phyloP scores from a whole-genome alignment of 2,329 filamentous ascomycete species.

The Botrytis paeoniae region DNA sequence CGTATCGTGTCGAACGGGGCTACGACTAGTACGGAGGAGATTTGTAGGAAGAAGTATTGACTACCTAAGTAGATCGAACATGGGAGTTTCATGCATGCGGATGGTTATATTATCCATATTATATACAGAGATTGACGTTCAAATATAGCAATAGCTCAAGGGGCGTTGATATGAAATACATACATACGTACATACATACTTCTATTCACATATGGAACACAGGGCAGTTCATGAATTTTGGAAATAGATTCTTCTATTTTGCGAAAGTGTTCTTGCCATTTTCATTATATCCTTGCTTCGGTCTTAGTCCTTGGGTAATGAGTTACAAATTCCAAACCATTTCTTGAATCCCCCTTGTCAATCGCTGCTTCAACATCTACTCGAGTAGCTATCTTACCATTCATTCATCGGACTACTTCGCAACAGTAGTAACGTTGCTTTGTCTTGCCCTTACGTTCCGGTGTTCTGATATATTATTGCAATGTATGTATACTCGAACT shows the following conservation, averaged over 20 bases:
- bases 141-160: conserved; percentile 5
- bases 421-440: background rate
- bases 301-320: background rate
- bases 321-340: background rate
- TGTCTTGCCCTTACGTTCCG: conserved; percentile 3
- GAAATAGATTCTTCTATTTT: background rate
- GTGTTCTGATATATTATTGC: background rate
- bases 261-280: background rate
- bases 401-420: conserved; percentile 5
- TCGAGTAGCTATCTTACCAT: background rate
- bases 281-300: background rate
- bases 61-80: conserved; percentile 6
- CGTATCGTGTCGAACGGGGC: conserved; percentile 2
- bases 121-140: background rate
- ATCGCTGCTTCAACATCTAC: conserved; percentile 7
- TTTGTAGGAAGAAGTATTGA: conserved; percentile 1
- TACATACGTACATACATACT: background rate
- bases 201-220: conserved; percentile 1
- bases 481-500: background rate
- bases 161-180: background rate
- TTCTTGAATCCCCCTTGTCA: conserved; percentile 14
- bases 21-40: conserved; percentile 1
- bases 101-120: background rate
- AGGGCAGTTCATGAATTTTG: background rate
- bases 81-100: conserved; percentile 6